Conservation (phyloP, 2,329 filamentous ascomycete genomes). For the Westerdykella ornata region DNA sequence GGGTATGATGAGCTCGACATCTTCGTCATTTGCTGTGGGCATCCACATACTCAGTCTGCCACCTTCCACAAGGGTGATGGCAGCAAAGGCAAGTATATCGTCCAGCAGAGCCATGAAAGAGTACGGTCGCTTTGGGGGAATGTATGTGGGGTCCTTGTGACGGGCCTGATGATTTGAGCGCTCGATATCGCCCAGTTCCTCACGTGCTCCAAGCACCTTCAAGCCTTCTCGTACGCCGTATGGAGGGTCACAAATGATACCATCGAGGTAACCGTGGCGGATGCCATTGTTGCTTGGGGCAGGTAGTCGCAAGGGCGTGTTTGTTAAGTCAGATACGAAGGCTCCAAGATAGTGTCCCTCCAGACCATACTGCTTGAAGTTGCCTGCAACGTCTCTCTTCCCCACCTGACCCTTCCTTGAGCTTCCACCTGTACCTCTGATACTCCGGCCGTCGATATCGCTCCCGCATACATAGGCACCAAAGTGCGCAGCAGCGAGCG, state of each 20-base stretch:
- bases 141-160: constrained; percentile 49
- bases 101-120: constrained; percentile 85
- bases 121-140: constrained; percentile 87
- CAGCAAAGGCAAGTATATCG: constrained; percentile 80
- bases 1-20: constrained; percentile 69
- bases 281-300: constrained; percentile 5
- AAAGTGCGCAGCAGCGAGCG: constrained; percentile 82
- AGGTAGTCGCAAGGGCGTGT: constrained; percentile 59
- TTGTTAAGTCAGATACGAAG: constrained; percentile 81
- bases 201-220: constrained; percentile 73
- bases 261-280: constrained; percentile 60
- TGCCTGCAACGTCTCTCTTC: constrained; percentile 53
- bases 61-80: constrained; percentile 65
- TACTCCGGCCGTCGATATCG: constrained; percentile 87
- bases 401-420: constrained; percentile 36
- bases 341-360: constrained; percentile 62
- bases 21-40: constrained; percentile 62
- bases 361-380: constrained; percentile 79
- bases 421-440: constrained; percentile 59
- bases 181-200: constrained; percentile 36
- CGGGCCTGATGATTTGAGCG: constrained; percentile 22
- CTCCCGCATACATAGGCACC: constrained; percentile 77
- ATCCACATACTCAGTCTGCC: constrained; percentile 93
- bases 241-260: constrained; percentile 90
- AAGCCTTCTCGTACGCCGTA: constrained; percentile 92